Conservation (phyloP, 2,329 filamentous ascomycete genomes). For the Xylariaceae sp. region DNA sequence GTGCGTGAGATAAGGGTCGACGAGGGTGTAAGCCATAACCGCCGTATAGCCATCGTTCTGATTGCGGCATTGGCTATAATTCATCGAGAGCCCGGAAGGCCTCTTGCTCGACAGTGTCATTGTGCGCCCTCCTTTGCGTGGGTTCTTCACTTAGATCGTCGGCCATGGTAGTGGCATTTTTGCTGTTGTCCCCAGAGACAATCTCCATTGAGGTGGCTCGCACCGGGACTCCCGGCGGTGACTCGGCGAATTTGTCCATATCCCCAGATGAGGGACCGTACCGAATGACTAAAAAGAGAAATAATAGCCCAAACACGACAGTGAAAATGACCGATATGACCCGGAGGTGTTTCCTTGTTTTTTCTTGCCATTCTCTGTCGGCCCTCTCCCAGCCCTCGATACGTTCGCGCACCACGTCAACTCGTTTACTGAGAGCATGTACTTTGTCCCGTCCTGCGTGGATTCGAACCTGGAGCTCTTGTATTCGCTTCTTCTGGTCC, state of each 20-base stretch:
- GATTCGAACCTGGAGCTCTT: constrained; percentile 57
- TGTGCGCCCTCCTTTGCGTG: constrained; percentile 21
- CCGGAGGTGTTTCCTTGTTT: constrained; percentile 56
- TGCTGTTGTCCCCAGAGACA: constrained; percentile 20
- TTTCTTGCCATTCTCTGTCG: constrained; percentile 63
- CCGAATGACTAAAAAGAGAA: constrained; percentile 38
- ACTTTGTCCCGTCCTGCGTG: constrained; percentile 54
- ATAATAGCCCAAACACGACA: constrained; percentile 42
- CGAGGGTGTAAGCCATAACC: background rate
- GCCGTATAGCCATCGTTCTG: background rate
- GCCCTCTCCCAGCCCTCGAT: constrained; percentile 63
- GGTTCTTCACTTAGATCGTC: constrained; percentile 29
- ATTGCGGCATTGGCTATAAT: constrained; percentile 21
- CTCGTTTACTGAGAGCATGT: constrained; percentile 52
- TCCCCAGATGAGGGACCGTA: constrained; percentile 27
- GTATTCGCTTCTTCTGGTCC: constrained; percentile 58
- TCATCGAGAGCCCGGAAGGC: constrained; percentile 32
- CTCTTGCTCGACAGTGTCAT: constrained; percentile 22
- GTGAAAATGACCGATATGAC: constrained; percentile 56
- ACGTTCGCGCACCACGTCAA: constrained; percentile 57
- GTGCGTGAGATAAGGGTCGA: background rate
- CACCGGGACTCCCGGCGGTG: constrained; percentile 8
- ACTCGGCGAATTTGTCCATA: constrained; percentile 11
- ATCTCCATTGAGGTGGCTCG: constrained; percentile 11
- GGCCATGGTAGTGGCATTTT: constrained; percentile 21